Base-by-base conservation (phyloP, 331 rosid genomes). In the Malus hybrid region DNA sequence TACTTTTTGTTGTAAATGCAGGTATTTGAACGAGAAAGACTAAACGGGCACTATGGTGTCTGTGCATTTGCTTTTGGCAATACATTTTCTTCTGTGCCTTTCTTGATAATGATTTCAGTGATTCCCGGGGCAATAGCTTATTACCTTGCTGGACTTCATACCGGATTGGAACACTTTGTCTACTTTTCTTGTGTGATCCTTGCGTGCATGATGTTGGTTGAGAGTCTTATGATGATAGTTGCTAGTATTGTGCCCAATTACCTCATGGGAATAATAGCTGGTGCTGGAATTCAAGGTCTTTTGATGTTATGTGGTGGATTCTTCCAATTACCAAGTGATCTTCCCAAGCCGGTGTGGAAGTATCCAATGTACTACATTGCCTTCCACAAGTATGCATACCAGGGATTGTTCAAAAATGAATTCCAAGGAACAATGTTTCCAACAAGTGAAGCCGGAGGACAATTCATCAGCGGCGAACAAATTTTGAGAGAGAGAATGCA, bases 191-290 rank as follows among this genome's bases (percentile, higher is more conserved):
- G 18, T 3, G 27, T 80, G 2, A 29, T 88, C 13, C 88, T 87
- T 73, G 81, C 83, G 13, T 75, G 81, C 56, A 82, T 84, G 77
- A 78, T 79, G 80, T 74, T 87, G 50, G 91, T 92, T 29, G 97
- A 91, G 79, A 88, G 96, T 87, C 80, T 89, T 1, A 89, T 85
- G 96, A 80, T 92, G 89, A 82, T 84, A 46, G 87, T 91, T 6
- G 97, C 93, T 18, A 83, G 90, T 29, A 12, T 89, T 31, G 86
- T 81, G 32, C 88, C 93, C 6, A 76, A 89, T 75, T 88, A 52
- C 50, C 84, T 91, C 0, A 80, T 86, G 84, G 97, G 96, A 0
- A 81, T 88, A 18, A 80, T 85, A 54, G 22, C 80, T 4, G 88
- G 83, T 18, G 87, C 89, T 9, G 96, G 97, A 62, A 42, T 92